Conservation (phyloP, 2,329 filamentous ascomycete genomes). For the Epichloe typhina region DNA sequence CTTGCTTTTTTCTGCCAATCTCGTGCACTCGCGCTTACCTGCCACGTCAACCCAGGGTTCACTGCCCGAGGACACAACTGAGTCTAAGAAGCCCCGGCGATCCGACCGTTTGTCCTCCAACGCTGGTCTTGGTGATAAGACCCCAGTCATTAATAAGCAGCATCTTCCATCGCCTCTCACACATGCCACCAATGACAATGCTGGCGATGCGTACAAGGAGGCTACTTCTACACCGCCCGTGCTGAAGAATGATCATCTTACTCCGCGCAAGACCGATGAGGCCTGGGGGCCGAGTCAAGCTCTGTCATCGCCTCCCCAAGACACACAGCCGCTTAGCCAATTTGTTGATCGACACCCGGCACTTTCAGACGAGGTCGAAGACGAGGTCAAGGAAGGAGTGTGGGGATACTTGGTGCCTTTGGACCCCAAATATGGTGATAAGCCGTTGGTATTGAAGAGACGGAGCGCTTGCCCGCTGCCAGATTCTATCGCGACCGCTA, state of each 20-base stretch:
- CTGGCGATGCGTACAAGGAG: slow-evolving; percentile 50
- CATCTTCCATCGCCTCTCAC: slow-evolving; percentile 77
- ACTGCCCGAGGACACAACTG: slow-evolving; percentile 47
- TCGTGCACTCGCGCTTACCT: slow-evolving; percentile 12
- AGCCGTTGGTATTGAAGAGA: slow-evolving; percentile 59
- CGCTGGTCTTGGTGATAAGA: slow-evolving; percentile 33
- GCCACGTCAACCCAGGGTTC: slow-evolving; percentile 40
- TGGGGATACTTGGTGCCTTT: slow-evolving; percentile 92
- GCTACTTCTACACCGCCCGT: slow-evolving; percentile 57
- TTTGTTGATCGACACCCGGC: slow-evolving; percentile 58
- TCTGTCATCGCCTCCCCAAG: slow-evolving; percentile 51
- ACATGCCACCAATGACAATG: slow-evolving; percentile 40
- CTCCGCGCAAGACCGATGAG: slow-evolving; percentile 37
- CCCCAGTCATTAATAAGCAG: slow-evolving; percentile 47
- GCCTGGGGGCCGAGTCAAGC: slow-evolving; percentile 30
- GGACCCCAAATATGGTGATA: slow-evolving; percentile 53
- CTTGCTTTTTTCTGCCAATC: slow-evolving; percentile 7
- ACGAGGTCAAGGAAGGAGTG: slow-evolving; percentile 72
- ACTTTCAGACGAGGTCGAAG: slow-evolving; percentile 69
- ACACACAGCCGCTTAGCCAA: slow-evolving; percentile 50
- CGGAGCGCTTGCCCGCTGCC: slow-evolving; percentile 56
- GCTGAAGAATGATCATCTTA: slow-evolving; percentile 40
- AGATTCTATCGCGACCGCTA: slow-evolving; percentile 24
- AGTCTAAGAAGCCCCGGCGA: slow-evolving; percentile 73
- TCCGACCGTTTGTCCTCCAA: slow-evolving; percentile 50